Conservation (phyloP, 441 rosid genomes). For the Syzygium malaccense region DNA sequence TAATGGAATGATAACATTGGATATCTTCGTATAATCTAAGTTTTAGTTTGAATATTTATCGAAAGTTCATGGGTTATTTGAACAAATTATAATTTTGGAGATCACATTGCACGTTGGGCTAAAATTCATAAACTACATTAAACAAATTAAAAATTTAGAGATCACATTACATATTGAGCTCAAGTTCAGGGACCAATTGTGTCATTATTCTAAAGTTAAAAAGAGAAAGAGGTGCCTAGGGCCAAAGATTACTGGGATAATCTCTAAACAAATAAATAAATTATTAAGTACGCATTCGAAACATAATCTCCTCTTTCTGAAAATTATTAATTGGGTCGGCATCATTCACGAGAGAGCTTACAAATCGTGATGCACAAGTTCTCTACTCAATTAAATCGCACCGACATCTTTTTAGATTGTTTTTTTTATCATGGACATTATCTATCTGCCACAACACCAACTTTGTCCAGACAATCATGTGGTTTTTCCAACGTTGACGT, state of each 20-base stretch:
- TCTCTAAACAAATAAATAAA: neutral
- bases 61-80: too few species aligned
- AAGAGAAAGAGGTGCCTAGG: too few species aligned
- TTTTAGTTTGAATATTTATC: too few species aligned
- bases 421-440: neutral
- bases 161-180: too few species aligned
- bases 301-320: neutral
- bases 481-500: neutral
- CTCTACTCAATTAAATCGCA: neutral
- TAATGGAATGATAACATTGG: too few species aligned
- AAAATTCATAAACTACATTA: too few species aligned
- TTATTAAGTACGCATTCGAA: neutral
- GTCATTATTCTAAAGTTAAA: too few species aligned
- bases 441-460: neutral
- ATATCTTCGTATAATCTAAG: too few species aligned
- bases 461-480: neutral
- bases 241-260: neutral
- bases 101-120: too few species aligned
- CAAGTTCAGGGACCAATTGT: too few species aligned
- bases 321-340: neutral
- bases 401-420: neutral
- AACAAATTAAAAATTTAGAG: too few species aligned
- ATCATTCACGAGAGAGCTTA: neutral
- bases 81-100: too few species aligned
- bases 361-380: neutral